Percentiles rank a stretch among this genome's conserved stretches.
These are phyloP conservation scores for Sporobolomyces phaffii DNA, from an alignment of 768 basidiomycete species.

Conservation along the genomic window DNA sequence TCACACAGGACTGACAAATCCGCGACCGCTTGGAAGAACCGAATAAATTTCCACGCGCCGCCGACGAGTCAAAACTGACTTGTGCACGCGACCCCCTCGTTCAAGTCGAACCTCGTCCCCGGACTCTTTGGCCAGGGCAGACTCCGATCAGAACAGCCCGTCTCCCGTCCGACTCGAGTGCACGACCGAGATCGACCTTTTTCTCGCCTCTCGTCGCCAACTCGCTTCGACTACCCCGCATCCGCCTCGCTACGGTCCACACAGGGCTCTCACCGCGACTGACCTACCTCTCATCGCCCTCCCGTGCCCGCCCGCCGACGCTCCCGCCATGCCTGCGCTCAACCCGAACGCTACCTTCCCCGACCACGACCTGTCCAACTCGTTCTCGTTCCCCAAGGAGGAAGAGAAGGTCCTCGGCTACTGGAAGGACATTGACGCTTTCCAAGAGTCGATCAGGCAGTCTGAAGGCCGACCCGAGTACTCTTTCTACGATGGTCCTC, in stretches of 20 bases:
- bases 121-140: background rate
- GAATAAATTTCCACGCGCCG: no score
- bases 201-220: background rate
- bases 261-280: background rate
- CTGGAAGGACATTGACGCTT: slow-evolving; percentile 97
- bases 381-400: slow-evolving; percentile 77
- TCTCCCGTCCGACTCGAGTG: background rate
- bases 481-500: slow-evolving; percentile 78
- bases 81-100: no score
- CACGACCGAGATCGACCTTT: background rate
- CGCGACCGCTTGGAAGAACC: no score
- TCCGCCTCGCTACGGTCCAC: background rate
- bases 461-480: slow-evolving; percentile 84
- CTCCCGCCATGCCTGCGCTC: background rate
- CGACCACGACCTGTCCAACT: slow-evolving; percentile 30
- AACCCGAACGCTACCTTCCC: slow-evolving; percentile 37
- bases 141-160: background rate
- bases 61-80: no score
- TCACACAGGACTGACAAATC: no score
- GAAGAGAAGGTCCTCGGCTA: slow-evolving; percentile 58
- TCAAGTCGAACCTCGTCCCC: no score
- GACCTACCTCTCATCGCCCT: background rate
- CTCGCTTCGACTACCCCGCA: background rate
- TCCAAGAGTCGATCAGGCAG: slow-evolving; percentile 84
- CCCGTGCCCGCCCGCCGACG: background rate